Evolutionary conservation across 2,329 filamentous ascomycete species (phyloP).

Genomic region (Paracorniculantispora psalliotae): DNA sequence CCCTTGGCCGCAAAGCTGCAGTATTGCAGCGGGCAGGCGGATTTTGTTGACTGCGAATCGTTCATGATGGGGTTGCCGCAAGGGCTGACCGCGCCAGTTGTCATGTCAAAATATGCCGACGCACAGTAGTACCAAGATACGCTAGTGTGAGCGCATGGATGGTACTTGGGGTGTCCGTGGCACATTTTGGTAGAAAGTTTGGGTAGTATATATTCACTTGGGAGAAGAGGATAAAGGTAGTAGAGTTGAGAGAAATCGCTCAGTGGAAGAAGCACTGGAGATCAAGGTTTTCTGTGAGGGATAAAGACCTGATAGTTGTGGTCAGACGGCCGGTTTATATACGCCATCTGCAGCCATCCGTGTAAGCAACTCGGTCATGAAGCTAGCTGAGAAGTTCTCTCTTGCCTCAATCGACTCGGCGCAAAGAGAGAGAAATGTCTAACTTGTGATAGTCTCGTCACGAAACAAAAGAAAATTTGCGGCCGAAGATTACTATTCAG

Average conservation of each 20-base stretch:
- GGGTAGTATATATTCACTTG: slow-evolving; percentile 10
- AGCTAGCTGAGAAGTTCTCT: background rate
- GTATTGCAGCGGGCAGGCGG: slow-evolving; percentile 44
- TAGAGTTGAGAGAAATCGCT: background rate
- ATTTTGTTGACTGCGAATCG: slow-evolving; percentile 37
- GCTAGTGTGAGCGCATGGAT: slow-evolving; percentile 50
- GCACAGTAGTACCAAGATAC: slow-evolving; percentile 53
- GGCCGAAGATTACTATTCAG: slow-evolving; percentile 2
- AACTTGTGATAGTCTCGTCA: background rate
- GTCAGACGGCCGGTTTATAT: slow-evolving; percentile 3
- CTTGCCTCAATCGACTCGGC: background rate
- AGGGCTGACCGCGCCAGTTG: slow-evolving; percentile 45
- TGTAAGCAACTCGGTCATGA: background rate
- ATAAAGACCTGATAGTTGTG: too few species aligned
- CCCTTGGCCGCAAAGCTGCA: slow-evolving; percentile 47
- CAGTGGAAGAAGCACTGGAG: background rate
- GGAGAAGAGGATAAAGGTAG: background rate
- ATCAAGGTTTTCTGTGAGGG: too few species aligned
- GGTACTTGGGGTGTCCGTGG: slow-evolving; percentile 48
- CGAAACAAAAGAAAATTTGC: background rate
- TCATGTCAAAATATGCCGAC: slow-evolving; percentile 38
- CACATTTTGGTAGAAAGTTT: slow-evolving; percentile 39
- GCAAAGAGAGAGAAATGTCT: background rate
- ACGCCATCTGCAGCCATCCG: slow-evolving; percentile 6
- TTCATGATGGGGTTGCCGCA: slow-evolving; percentile 43